Evolutionary conservation across 345 rosid species (phyloP), one percentile per base, ranked within the genome.

Genomic region (Conringia planisiliqua): DNA sequence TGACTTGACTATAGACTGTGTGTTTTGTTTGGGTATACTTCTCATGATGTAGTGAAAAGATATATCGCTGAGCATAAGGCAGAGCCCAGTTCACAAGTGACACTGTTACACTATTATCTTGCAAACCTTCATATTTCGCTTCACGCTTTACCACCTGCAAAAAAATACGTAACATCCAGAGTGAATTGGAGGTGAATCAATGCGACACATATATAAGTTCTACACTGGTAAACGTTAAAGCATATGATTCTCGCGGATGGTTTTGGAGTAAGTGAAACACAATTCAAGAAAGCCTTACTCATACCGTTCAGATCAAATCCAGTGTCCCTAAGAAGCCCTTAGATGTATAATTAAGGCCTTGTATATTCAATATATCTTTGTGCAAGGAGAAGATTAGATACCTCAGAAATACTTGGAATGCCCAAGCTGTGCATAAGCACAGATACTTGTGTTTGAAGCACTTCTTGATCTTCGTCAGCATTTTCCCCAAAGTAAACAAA

Each of bases 31-130:
- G 84, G 61, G 36, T 46, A 70, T 92, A 95, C 67, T 75, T 82
- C 46, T 85, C 84, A 35, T 82, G 87, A 68, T 89, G 90, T 14
- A 83, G 39, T 58, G 85, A 73, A 74, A 72, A 85, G 32, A 92
- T 72, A 82, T 90, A 95, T 56, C 99, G 93, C 75, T 95, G 99
- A 43, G 97, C 93, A 86, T 86, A 92, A 68, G 99, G 97, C 69
- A 95, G 91, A 65, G 85, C 85, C 99, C 99, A 95, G 75, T 90
- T 82, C 68, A 92, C 71, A 71, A 95, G 75, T 63, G 89, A 83
- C 67, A 84, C 80, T 75, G 82, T 83, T 55, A 76, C 77, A 72
- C 80, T 76, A 72, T 80, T 68, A 72, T 87, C 93, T 58, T 68
- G 64, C 78, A 26, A 81, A 71, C 92, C 88, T 78, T 80, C 55